Base-by-base conservation (phyloP, 768 basidiomycete species). In the Vishniacozyma victoriae region DNA sequence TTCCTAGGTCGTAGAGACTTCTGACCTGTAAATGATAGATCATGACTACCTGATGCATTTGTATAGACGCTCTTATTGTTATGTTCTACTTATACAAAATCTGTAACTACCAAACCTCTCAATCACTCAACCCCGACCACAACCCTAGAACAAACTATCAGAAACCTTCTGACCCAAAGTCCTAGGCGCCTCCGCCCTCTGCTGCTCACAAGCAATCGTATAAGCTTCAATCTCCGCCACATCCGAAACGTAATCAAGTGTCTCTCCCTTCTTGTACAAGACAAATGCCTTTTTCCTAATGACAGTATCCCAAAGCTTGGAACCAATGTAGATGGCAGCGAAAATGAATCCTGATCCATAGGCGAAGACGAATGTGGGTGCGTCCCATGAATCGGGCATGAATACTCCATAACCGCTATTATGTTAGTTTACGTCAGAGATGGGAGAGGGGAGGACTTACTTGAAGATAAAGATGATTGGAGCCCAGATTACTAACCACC, bases 261-360 rank as follows among this genome's bases (percentile, higher is more conserved):
- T 49, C 13, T 42, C n/a, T 12, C 43, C 33, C 12, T 44, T 39
- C n/a, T 48, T 44, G 16, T 33, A 43, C 3, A 50, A 6, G 12
- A 13, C 13, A 6, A 19, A 22, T 9, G 29, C 9, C 3, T 44
- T 20, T 6, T 51, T 44, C 25, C 41, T 27, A 6, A 22, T 15
- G 14, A 50, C 18, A 4, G 46, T 31, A 4, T 48, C 31, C 19
- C 44, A 54, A 18, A 42, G 16, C 44, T 55, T 54, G 16, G 44
- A 50, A 9, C 39, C 42, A 35, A 54, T 12, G 25, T 48, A 35
- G 41, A 54, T 54, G 46, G 45, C 48, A 14, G 47, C 22, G 46
- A 54, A 59, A 42, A 59, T 39, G 49, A 59, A 59, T n/a, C 41
- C 49, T 24, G 43, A 44, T 11, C 52, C 52, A 44, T 58, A 58